Evolutionary conservation across 176 grass and related monocot genomes (phyloP).

Genomic region (Eragrostis nindensis): DNA sequence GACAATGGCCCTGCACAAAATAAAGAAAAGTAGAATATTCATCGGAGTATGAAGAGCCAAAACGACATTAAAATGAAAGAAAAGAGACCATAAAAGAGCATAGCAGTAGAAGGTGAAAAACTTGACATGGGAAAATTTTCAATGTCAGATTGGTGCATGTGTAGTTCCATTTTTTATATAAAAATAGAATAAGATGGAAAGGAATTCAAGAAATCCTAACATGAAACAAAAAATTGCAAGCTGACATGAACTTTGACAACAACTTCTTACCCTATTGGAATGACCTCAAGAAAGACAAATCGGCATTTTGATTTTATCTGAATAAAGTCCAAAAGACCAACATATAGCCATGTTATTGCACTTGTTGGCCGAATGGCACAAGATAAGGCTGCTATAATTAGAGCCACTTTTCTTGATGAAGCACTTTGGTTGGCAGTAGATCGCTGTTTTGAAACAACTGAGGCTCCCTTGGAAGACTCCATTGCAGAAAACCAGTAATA

Average conservation of each 20-base stretch:
- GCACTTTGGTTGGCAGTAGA: not conserved
- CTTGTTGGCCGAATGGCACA: constrained; percentile 93
- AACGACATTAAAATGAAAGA: not conserved
- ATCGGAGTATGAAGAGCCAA: not conserved
- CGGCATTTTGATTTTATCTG: constrained; percentile 56
- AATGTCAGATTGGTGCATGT: constrained; percentile 3
- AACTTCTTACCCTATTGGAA: constrained; percentile 72
- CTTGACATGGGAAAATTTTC: not conserved
- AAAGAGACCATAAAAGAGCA: not conserved
- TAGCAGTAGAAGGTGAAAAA: not conserved
- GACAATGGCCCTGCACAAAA: constrained; percentile 62
- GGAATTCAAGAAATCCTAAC: constrained; percentile 2
- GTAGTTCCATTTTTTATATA: not conserved
- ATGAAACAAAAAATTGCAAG: not conserved
- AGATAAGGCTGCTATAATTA: constrained; percentile 76
- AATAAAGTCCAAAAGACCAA: constrained; percentile 83
- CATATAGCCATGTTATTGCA: constrained; percentile 90
- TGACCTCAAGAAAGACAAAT: constrained; percentile 72
- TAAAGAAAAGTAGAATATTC: constrained; percentile 1
- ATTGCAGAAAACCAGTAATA: constrained; percentile 83
- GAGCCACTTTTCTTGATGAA: constrained; percentile 70
- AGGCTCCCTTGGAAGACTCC: constrained; percentile 44
- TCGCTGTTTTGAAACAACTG: constrained; percentile 33
- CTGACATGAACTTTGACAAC: constrained; percentile 13
- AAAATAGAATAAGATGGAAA: constrained; percentile 27